These are phyloP conservation scores for Sanghuangporus baumii DNA, from an alignment of 1,284 basidiomycete species.

Conservation along the genomic window DNA sequence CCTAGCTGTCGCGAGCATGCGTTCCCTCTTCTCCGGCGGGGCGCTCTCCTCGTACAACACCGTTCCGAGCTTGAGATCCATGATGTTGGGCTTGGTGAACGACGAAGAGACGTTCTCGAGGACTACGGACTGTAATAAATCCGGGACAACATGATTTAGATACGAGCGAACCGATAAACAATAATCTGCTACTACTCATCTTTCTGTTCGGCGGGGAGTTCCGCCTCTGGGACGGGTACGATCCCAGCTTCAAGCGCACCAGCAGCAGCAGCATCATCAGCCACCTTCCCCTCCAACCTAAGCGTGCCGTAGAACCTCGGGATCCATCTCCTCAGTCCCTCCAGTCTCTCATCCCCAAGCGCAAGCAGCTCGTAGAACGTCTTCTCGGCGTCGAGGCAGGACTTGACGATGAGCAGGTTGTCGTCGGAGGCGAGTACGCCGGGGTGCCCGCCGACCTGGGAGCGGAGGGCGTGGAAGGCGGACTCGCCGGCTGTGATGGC, in stretches of 20 bases:
- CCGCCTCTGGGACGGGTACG: conserved; percentile 18
- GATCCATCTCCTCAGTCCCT: conserved; percentile 48
- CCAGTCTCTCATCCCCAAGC: conserved; percentile 33
- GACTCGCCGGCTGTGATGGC: not conserved
- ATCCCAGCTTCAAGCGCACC: conserved; percentile 9
- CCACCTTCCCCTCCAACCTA: conserved; percentile 56
- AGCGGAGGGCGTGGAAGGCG: conserved; percentile 22
- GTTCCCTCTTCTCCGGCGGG: conserved; percentile 66
- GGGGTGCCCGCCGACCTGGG: conserved; percentile 87
- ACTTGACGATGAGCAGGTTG: conserved; percentile 82
- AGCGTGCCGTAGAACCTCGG: conserved; percentile 78
- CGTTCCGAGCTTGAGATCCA: conserved; percentile 92
- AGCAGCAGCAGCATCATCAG: conserved; percentile 23
- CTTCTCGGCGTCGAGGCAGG: conserved; percentile 66
- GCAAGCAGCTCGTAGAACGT: conserved; percentile 74
- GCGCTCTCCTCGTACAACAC: conserved; percentile 72
- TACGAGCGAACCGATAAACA: too few species aligned
- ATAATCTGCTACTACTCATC: too few species aligned
- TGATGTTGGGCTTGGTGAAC: conserved; percentile 78
- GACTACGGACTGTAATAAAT: conserved; percentile 64
- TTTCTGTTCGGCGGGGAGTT: conserved; percentile 30
- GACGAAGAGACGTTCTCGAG: conserved; percentile 77
- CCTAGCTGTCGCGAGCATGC: conserved; percentile 72
- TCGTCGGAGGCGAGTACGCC: conserved; percentile 73
- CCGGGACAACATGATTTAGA: conserved; percentile 9